Conservation (phyloP, 495 filamentous ascomycete species). For the Apodospora peruviana region DNA sequence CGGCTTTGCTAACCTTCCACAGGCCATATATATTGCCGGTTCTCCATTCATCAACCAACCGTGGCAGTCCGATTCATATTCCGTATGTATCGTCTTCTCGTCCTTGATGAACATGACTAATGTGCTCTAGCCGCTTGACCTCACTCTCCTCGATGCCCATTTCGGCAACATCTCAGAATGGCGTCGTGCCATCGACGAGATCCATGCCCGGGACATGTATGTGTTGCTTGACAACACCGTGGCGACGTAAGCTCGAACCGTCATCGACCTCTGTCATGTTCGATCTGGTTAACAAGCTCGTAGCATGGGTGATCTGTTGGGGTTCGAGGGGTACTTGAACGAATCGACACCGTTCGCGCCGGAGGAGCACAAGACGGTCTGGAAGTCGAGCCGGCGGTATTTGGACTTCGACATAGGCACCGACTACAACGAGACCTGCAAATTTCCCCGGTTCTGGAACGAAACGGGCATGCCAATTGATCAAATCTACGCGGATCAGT, state of each 20-base stretch:
- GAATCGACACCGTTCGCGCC: constrained; percentile 51
- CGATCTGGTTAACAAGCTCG: neutral
- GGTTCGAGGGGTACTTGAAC: constrained; percentile 61
- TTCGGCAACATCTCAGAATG: constrained; percentile 53
- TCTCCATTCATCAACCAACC: constrained; percentile 36
- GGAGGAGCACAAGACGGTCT: constrained; percentile 51
- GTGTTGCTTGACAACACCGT: constrained; percentile 68
- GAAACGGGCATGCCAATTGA: constrained; percentile 50
- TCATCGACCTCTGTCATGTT: neutral
- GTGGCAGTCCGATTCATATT: constrained; percentile 54
- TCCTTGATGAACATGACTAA: neutral
- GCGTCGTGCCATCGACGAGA: constrained; percentile 57
- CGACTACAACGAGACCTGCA: constrained; percentile 49
- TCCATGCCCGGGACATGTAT: constrained; percentile 69
- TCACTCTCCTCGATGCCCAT: constrained; percentile 18
- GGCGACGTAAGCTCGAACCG: constrained; percentile 39
- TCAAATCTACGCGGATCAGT: constrained; percentile 32
- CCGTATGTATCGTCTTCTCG: constrained; percentile 7
- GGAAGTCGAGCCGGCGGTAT: constrained; percentile 54
- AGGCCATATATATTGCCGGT: constrained; percentile 66
- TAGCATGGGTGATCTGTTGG: constrained; percentile 60
- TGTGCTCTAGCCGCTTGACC: constrained; percentile 14
- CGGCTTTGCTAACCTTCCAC: neutral
- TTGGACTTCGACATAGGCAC: constrained; percentile 58
- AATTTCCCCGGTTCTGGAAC: constrained; percentile 62